phyloP scores from a whole-genome alignment of 169 alveolate genomes.

The Perkinsus olseni region DNA sequence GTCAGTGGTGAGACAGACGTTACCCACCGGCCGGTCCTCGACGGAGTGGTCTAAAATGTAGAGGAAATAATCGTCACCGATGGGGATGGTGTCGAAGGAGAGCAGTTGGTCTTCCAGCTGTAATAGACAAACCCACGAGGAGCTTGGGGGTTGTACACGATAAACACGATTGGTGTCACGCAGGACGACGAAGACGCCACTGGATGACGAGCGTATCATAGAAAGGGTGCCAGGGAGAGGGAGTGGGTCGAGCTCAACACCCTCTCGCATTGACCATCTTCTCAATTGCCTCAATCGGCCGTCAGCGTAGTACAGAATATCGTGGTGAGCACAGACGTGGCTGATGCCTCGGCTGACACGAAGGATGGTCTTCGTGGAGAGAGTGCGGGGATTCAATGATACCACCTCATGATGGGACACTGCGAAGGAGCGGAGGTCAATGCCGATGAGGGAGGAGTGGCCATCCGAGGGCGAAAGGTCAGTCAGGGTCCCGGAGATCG shows the following conservation, averaged over 20 bases:
- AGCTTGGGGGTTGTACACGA: neutral
- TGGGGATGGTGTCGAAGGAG: neutral
- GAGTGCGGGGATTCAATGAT: neutral
- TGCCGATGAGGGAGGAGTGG: neutral
- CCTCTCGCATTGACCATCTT: neutral
- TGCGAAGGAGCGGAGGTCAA: neutral
- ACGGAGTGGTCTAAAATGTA: neutral
- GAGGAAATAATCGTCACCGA: neutral
- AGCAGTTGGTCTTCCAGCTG: neutral
- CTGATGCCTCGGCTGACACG: neutral
- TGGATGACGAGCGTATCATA: neutral
- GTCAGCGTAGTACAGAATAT: neutral
- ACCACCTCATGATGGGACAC: neutral
- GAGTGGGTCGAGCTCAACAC: neutral
- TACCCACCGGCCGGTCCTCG: neutral
- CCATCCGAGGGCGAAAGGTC: neutral
- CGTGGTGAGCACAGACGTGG: neutral
- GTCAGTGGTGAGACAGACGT: neutral
- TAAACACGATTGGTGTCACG: neutral
- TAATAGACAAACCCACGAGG: neutral
- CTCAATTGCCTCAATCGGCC: neutral
- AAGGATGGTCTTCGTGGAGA: neutral
- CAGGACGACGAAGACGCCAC: neutral
- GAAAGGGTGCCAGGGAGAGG: neutral
- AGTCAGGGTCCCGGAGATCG: neutral